Evolutionary conservation across 163 green algal species (phyloP).

Genomic region (Prototheca wickerhamii): DNA sequence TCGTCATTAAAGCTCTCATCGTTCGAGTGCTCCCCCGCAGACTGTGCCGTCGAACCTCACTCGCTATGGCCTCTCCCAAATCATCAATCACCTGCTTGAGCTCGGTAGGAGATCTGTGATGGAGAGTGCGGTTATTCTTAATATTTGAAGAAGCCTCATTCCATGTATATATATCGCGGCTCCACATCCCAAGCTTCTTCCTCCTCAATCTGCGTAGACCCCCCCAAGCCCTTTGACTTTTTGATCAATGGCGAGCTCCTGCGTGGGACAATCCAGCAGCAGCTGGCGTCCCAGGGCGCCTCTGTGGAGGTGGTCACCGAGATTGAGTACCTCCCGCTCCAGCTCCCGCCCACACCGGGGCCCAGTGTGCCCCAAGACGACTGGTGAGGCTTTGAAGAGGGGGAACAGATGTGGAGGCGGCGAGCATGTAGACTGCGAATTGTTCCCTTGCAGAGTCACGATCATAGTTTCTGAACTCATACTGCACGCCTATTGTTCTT

Average conservation of each 20-base stretch:
- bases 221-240: constrained; percentile 85
- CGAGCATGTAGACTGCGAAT: no score
- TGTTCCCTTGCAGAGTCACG: no score
- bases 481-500: no score
- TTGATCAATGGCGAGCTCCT: constrained; percentile 81
- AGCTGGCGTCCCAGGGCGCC: constrained; percentile 56
- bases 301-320: constrained; percentile 63
- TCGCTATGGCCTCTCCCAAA: constrained; percentile 89
- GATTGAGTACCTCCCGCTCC: constrained; percentile 86
- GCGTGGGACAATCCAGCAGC: constrained; percentile 61
- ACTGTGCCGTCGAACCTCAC: constrained; percentile 77
- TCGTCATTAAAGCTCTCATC: not conserved
- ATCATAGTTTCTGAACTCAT: not conserved
- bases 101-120: no score
- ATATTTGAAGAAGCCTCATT: no score
- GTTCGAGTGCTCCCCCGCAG: constrained; percentile 29
- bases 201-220: constrained; percentile 22
- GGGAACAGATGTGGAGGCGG: no score
- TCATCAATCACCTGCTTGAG: constrained; percentile 89
- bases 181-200: not conserved
- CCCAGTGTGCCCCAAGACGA: constrained; percentile 69
- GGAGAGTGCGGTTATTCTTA: no score
- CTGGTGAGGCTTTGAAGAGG: no score
- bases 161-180: no score
- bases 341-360: constrained; percentile 64